Base-by-base conservation (phyloP, 768 basidiomycete species). In the Polyporus arcularius region DNA sequence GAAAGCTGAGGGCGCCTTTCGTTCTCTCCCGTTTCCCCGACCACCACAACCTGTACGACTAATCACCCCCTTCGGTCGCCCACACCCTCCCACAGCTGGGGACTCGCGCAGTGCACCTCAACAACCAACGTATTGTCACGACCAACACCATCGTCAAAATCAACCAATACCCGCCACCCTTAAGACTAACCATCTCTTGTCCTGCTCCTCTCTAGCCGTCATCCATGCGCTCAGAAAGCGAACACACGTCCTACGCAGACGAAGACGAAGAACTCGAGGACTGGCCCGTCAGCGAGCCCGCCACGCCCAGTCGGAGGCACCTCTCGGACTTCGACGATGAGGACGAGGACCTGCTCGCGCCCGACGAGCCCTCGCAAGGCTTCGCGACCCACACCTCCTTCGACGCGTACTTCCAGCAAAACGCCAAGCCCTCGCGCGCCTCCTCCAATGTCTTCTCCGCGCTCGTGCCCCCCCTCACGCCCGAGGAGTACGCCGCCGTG, bases 391-490 rank as follows among this genome's bases (percentile, higher is more conserved):
- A 83, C 28, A 85, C 91, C 6, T 77, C 86, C 7, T 94, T 95
- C 56, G 95, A 98, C 75, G 85, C 88, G 21, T 98, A 96, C 76
- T 92, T 98, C 71, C 79, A 78, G 6, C 81, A 85, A 42, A 77
- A 82, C 31, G 78, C 86, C 9, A 78, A 85, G 26, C 82, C 88
- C 15, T 75, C 85, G 1, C 83, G 84, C 62, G 96, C 94, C 32
- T 93, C 92, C 35, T 76, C 85, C 60, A 88, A 89, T 66, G 82
- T 92, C 51, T 94, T 94, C 72, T 92, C 94, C 0, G 71, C 81
- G 26, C 82, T 88, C 28, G 83, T 93, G 35, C 80, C 86, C 26
- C 89, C 92, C 0, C 78, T 94, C 40, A 82, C 86, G 12, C 74
- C 82, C 3, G 85, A 90, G 26, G 88, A 89, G 67, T 88, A 85